Percentiles rank a stretch among this genome's conserved stretches.
phyloP scores from a whole-genome alignment of 2,329 filamentous ascomycete species.

The Gyromitra esculenta region DNA sequence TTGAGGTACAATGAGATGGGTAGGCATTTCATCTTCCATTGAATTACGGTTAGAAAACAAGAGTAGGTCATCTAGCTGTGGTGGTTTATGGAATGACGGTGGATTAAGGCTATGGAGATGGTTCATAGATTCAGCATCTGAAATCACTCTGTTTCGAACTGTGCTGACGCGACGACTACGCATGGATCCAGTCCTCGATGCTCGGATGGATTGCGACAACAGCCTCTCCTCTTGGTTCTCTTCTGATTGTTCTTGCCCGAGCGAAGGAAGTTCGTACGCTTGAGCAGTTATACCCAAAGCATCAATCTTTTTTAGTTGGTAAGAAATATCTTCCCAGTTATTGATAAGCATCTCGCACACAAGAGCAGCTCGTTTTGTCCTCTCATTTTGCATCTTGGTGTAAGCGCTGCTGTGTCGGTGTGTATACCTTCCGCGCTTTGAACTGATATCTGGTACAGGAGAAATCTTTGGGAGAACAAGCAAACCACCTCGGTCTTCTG shows the following conservation, averaged over 20 bases:
- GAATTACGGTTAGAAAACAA: slow-evolving; percentile 45
- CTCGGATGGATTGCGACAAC: slow-evolving; percentile 43
- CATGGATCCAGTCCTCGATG: slow-evolving; percentile 44
- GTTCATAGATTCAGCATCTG: slow-evolving; percentile 38
- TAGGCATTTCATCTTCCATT: slow-evolving; percentile 33
- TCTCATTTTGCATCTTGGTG: slow-evolving; percentile 63
- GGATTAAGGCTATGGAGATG: slow-evolving; percentile 46
- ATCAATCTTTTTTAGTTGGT: slow-evolving; percentile 67
- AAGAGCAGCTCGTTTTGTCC: slow-evolving; percentile 58
- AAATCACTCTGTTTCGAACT: slow-evolving; percentile 42
- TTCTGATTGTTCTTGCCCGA: slow-evolving; percentile 41
- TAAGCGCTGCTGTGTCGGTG: slow-evolving; percentile 54
- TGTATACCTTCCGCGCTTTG: slow-evolving; percentile 46
- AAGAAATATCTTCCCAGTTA: slow-evolving; percentile 72
- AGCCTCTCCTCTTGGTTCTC: slow-evolving; percentile 44
- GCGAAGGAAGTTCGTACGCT: slow-evolving; percentile 53
- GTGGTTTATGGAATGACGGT: slow-evolving; percentile 44
- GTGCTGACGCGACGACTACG: slow-evolving; percentile 43
- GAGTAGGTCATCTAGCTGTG: slow-evolving; percentile 48
- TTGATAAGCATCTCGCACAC: slow-evolving; percentile 73
- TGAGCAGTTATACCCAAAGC: slow-evolving; percentile 55
- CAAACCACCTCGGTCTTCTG: slow-evolving; percentile 61
- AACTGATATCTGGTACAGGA: slow-evolving; percentile 39
- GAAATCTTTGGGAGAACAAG: slow-evolving; percentile 51
- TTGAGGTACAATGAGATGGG: slow-evolving; percentile 22